These are phyloP conservation scores for Salvia hispanica DNA, from an alignment of 257 asterid genomes.

Conservation along the genomic window DNA sequence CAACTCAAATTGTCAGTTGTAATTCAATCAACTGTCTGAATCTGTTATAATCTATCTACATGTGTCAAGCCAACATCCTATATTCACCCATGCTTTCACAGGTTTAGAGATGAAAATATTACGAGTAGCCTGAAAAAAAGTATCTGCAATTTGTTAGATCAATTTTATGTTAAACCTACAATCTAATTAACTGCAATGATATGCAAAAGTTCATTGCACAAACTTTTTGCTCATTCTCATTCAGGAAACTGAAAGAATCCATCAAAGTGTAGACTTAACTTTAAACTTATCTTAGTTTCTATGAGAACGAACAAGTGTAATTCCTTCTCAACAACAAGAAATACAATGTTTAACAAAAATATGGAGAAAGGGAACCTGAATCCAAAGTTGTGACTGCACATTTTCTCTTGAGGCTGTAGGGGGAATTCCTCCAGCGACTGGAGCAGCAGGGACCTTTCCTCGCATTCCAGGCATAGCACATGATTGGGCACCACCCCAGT, in stretches of 20 bases:
- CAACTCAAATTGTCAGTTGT: no score
- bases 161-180: no score
- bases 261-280: not conserved
- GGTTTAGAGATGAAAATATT: no score
- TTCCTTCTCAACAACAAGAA: conserved; percentile 6
- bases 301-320: conserved; percentile 10
- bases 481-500: conserved; percentile 69
- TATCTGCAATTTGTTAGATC: no score
- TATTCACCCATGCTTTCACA: no score
- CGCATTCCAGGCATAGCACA: conserved; percentile 63
- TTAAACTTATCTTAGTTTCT: not conserved
- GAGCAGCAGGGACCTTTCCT: conserved; percentile 64
- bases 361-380: conserved; percentile 51
- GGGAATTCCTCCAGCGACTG: conserved; percentile 64
- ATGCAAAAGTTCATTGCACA: no score
- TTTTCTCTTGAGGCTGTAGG: conserved; percentile 66
- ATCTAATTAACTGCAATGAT: no score
- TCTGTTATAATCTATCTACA: no score
- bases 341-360: conserved; percentile 7
- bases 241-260: not conserved
- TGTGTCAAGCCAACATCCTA: no score
- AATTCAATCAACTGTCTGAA: no score
- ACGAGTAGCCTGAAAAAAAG: no score
- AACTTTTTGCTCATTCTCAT: no score
- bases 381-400: conserved; percentile 72